These are phyloP conservation scores for Trifolium subterraneum DNA, from an alignment of 306 rosid genomes.

Conservation along the genomic window DNA sequence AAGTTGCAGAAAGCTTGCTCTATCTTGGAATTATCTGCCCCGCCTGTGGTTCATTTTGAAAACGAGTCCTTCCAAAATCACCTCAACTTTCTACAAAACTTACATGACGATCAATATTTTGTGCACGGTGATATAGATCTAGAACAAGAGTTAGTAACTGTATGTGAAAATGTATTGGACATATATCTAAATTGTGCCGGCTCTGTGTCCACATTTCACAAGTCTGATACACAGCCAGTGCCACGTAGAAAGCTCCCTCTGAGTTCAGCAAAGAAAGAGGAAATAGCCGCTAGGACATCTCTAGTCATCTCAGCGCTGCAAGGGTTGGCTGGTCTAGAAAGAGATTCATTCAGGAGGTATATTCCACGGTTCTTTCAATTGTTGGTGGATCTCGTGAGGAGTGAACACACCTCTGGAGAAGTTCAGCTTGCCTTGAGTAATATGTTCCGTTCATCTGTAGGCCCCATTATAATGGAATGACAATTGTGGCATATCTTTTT, in stretches of 20 bases:
- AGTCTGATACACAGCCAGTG: conserved; percentile 47
- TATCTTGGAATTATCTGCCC: conserved; percentile 84
- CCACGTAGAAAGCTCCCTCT: conserved; percentile 71
- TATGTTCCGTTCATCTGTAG: conserved; percentile 82
- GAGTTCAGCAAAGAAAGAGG: conserved; percentile 86
- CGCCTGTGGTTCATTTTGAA: conserved; percentile 98
- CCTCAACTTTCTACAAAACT: conserved; percentile 71
- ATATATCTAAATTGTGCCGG: conserved; percentile 78
- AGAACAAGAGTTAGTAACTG: conserved; percentile 69
- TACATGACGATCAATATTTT: conserved; percentile 44
- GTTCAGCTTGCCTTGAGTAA: conserved; percentile 83
- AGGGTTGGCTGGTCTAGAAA: conserved; percentile 63
- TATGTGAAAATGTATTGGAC: conserved; percentile 71
- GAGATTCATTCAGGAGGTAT: conserved; percentile 69
- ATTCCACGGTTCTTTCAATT: conserved; percentile 74
- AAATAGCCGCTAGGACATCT: conserved; percentile 80
- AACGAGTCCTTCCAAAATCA: conserved; percentile 79
- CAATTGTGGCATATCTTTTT: conserved; percentile 34
- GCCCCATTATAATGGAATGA: conserved; percentile 71
- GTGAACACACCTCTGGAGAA: conserved; percentile 90
- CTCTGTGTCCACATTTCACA: conserved; percentile 45
- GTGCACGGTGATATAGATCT: conserved; percentile 56
- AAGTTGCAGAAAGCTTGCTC: conserved; percentile 89
- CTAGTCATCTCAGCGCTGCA: conserved; percentile 75
- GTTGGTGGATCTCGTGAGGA: conserved; percentile 83